Conservation (phyloP, 2,329 filamentous ascomycete genomes). For the Aspergillus ibericus region DNA sequence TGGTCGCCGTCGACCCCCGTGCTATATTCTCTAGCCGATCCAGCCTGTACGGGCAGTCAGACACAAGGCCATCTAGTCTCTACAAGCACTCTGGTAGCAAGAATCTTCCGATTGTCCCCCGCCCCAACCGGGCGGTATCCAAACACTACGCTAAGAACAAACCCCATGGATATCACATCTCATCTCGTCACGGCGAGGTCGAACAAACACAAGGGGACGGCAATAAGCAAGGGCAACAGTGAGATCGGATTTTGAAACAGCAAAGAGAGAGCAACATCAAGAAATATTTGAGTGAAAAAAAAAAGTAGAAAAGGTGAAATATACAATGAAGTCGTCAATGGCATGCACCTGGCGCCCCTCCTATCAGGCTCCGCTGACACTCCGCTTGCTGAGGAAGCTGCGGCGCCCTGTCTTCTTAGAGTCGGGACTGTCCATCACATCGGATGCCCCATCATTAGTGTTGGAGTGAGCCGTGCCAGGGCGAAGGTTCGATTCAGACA, state of each 20-base stretch:
- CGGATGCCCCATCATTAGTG: conserved; percentile 26
- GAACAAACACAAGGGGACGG: neutral
- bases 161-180: conserved; percentile 7
- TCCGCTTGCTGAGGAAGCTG: conserved; percentile 49
- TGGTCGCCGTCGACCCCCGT: too few relatives aligned
- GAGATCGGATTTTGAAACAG: neutral
- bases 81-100: neutral
- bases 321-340: conserved; percentile 10
- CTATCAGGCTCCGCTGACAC: conserved; percentile 33
- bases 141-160: conserved; percentile 9
- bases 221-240: neutral
- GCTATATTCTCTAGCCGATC: too few relatives aligned
- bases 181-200: neutral
- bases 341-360: neutral
- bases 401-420: conserved; percentile 44
- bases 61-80: too few relatives aligned
- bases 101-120: neutral
- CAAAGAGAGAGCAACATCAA: neutral
- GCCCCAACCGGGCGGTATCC: neutral
- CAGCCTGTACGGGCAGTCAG: too few relatives aligned
- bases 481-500: conserved; percentile 46
- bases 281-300: neutral
- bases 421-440: conserved; percentile 40
- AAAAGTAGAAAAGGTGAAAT: neutral
- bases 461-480: conserved; percentile 40